Conservation (phyloP, 2,329 filamentous ascomycete species). For the Monosporascus cannonballus region DNA sequence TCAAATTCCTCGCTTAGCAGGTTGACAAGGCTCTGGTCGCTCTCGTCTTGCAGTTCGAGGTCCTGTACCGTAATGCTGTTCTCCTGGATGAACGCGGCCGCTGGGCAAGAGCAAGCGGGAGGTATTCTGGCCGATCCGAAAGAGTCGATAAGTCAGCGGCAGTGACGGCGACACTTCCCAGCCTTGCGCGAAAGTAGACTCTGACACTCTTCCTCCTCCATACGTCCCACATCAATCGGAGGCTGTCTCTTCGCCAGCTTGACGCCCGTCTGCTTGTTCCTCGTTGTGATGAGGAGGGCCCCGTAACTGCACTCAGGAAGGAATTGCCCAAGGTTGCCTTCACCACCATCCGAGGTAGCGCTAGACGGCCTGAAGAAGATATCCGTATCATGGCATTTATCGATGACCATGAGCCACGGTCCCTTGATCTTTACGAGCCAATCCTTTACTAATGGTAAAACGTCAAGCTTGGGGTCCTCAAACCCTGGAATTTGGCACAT, state of each 20-base stretch:
- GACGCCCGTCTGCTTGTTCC: too few species aligned
- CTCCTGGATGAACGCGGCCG: slow-evolving; percentile 26
- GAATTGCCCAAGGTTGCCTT: too few species aligned
- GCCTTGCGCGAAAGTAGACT: too few species aligned
- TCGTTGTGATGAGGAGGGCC: too few species aligned
- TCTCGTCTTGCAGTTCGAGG: slow-evolving; percentile 28
- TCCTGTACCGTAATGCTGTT: slow-evolving; percentile 19
- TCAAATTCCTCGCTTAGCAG: slow-evolving; percentile 27
- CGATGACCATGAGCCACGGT: slow-evolving; percentile 13
- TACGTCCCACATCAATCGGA: too few species aligned
- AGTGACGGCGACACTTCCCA: slow-evolving; percentile 1
- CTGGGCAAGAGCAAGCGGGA: slow-evolving; percentile 30
- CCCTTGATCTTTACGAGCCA: slow-evolving; percentile 20
- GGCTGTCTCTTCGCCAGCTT: too few species aligned
- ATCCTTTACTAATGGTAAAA: slow-evolving; percentile 17
- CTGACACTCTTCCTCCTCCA: too few species aligned
- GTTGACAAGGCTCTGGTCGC: slow-evolving; percentile 19
- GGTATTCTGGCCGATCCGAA: slow-evolving; percentile 20
- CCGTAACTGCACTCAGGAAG: too few species aligned
- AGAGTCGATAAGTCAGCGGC: slow-evolving; percentile 14
- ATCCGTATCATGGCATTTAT: slow-evolving; percentile 9
- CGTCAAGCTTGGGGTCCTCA: slow-evolving; percentile 2
- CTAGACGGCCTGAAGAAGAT: too few species aligned
- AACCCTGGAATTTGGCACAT: too few species aligned
- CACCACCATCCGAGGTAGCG: too few species aligned